These are phyloP conservation scores for Trichoderma polysporum DNA, from an alignment of 2,329 filamentous ascomycete species.

Conservation along the genomic window DNA sequence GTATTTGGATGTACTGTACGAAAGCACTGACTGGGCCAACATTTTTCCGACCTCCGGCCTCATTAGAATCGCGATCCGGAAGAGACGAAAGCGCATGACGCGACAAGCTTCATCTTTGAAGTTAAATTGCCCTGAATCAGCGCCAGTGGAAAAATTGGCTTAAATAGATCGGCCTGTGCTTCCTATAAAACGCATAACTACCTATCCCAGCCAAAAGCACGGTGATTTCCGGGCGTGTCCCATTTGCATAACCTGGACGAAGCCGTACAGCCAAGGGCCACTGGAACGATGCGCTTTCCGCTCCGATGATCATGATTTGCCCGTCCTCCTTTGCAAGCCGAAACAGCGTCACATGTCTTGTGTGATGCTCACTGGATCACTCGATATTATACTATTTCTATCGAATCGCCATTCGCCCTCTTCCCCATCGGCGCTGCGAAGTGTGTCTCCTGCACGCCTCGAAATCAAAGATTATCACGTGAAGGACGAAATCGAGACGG, in stretches of 20 bases:
- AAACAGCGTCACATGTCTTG: neutral
- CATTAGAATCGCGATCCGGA: neutral
- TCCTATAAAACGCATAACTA: neutral
- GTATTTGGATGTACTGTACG: no score
- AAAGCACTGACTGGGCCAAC: neutral
- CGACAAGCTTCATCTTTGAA: neutral
- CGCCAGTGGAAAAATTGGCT: neutral
- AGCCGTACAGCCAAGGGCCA: neutral
- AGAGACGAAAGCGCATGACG: neutral
- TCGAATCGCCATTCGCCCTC: neutral
- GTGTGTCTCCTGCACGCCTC: neutral
- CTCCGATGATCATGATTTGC: neutral
- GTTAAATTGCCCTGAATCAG: neutral
- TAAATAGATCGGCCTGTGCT: neutral
- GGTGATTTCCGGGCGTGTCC: neutral
- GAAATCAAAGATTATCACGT: neutral
- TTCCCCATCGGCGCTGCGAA: neutral
- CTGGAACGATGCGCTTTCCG: slow-evolving; percentile 1
- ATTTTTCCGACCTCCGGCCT: neutral
- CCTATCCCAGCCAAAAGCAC: neutral
- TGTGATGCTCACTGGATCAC: neutral
- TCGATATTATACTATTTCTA: neutral
- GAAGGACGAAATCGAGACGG: neutral
- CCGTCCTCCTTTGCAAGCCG: neutral
- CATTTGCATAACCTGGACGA: neutral